Evolutionary conservation across 1,284 basidiomycete species (phyloP).

Genomic region (Marasmius fiardii): DNA sequence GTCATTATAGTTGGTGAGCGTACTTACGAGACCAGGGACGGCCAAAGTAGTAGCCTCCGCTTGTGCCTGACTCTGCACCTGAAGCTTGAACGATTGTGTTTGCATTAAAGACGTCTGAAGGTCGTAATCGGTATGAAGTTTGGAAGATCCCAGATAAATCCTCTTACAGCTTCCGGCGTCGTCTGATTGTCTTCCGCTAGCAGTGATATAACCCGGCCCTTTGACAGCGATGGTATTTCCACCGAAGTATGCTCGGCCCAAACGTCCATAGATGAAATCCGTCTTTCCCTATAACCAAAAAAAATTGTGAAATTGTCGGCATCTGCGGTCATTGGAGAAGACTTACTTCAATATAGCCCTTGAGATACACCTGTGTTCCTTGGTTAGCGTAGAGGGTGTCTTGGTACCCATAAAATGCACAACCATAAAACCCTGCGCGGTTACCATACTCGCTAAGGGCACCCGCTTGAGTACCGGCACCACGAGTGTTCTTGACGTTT

Average conservation of each 20-base stretch:
- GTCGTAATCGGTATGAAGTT: not conserved
- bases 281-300: conserved; percentile 38
- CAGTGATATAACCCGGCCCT: conserved; percentile 46
- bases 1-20: not conserved
- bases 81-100: conserved; percentile 46
- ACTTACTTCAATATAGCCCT: conserved; percentile 42
- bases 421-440: conserved; percentile 48
- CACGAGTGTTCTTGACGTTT: conserved; percentile 52
- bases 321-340: not conserved
- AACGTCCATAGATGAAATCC: conserved; percentile 52
- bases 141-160: not conserved
- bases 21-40: conserved; percentile 46
- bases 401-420: conserved; percentile 51
- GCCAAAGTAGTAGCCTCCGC: conserved; percentile 41
- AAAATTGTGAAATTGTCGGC: not conserved
- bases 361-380: conserved; percentile 48
- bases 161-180: conserved; percentile 45
- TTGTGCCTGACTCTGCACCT: conserved; percentile 34
- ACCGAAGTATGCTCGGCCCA: conserved; percentile 40
- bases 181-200: conserved; percentile 44
- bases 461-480: conserved; percentile 48
- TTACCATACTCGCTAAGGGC: conserved; percentile 51
- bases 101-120: conserved; percentile 42
- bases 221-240: conserved; percentile 41
- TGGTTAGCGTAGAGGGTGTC: conserved; percentile 39